These are phyloP conservation scores for Nepenthes gracilis DNA, from an alignment of 148 eudicot genomes.

Conservation along the genomic window DNA sequence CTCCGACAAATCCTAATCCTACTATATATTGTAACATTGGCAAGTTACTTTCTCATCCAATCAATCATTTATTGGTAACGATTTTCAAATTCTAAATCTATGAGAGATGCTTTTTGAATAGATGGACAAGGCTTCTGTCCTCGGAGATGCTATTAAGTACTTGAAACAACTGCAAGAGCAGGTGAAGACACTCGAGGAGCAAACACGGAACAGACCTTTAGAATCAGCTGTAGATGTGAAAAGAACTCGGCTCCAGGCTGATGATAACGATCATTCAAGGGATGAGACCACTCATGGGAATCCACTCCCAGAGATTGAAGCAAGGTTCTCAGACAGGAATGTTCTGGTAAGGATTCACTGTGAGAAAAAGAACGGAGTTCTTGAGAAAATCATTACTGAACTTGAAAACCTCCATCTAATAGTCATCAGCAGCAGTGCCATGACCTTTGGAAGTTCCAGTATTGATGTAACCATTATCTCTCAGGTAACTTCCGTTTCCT, in stretches of 20 bases:
- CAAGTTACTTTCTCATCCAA: too few relatives aligned
- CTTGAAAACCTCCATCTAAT: slow-evolving; percentile 44
- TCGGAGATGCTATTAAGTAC: slow-evolving; percentile 61
- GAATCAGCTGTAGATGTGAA: slow-evolving; percentile 43
- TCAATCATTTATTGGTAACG: too few relatives aligned
- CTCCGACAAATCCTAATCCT: too few relatives aligned
- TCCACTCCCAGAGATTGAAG: slow-evolving; percentile 55
- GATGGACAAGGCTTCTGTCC: slow-evolving; percentile 79
- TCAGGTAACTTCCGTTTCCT: slow-evolving; percentile 27
- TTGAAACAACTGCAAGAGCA: slow-evolving; percentile 52
- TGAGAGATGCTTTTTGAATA: slow-evolving; percentile 4
- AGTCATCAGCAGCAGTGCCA: slow-evolving; percentile 33
- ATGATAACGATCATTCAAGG: slow-evolving; percentile 12
- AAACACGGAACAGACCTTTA: slow-evolving; percentile 32
- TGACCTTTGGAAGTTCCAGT: slow-evolving; percentile 41
- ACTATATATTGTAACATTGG: too few relatives aligned
- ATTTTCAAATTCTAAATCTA: neutral
- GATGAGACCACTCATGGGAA: slow-evolving; percentile 14
- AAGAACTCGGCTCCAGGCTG: slow-evolving; percentile 25
- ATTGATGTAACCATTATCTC: slow-evolving; percentile 57
- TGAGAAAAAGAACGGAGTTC: slow-evolving; percentile 38
- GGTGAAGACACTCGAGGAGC: slow-evolving; percentile 62
- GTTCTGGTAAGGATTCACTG: slow-evolving; percentile 55
- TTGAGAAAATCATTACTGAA: slow-evolving; percentile 41
- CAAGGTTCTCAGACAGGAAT: slow-evolving; percentile 36